Evolutionary conservation across 2,329 filamentous ascomycete species (phyloP).

Genomic region (Trichoderma afroharzianum): DNA sequence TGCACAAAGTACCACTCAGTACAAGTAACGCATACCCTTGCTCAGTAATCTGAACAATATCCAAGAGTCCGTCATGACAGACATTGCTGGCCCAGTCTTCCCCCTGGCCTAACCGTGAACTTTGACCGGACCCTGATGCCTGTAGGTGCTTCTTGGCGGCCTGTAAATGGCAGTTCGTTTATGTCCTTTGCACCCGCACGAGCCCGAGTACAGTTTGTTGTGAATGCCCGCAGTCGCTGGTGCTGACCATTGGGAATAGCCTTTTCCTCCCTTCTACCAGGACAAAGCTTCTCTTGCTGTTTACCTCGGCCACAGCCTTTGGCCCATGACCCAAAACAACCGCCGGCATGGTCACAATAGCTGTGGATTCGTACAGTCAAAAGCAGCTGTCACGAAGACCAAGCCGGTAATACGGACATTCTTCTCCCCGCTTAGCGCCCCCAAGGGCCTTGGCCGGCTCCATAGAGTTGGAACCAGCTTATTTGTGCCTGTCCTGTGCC

Average conservation of each 20-base stretch:
- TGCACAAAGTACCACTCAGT: background rate
- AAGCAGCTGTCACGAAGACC: background rate
- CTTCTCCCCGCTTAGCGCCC: background rate
- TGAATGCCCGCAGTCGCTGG: background rate
- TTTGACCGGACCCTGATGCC: background rate
- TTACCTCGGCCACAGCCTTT: background rate
- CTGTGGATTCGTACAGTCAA: constrained; percentile 9
- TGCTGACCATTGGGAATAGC: background rate
- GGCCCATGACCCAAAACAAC: background rate
- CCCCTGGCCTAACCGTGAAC: background rate
- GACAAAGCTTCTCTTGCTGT: background rate
- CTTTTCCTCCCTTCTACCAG: background rate
- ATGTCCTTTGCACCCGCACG: background rate
- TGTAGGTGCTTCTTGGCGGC: background rate
- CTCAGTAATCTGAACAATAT: background rate
- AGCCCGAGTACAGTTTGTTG: background rate
- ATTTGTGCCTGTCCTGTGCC: background rate
- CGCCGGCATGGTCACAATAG: constrained; percentile 11
- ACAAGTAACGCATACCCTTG: background rate
- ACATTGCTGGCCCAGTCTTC: background rate
- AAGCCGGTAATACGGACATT: constrained; percentile 7
- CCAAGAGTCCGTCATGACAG: background rate
- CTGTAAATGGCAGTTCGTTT: constrained; percentile 10
- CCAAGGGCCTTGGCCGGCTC: constrained; percentile 1
- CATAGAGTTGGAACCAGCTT: background rate